Base-by-base conservation (phyloP, 2,329 filamentous ascomycete species). In the Penicillium sp. region DNA sequence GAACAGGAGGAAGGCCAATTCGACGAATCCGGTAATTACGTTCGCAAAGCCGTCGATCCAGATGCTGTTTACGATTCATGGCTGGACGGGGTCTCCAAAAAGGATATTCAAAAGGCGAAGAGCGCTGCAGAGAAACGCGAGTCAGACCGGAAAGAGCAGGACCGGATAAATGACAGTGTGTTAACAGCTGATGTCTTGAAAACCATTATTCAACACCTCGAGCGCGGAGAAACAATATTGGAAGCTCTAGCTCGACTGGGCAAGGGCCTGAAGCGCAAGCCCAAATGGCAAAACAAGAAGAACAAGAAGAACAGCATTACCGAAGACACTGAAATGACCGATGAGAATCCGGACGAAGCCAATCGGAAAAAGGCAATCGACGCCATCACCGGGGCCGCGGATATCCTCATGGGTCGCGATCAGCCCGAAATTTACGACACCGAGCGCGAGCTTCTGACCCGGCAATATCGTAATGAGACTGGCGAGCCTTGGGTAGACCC, bases 1-100 rank as follows among this genome's bases (percentile, higher is more conserved):
- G 95, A 99, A 74, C 88, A 96, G 73, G 92, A 98, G 69, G 93
- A 98, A 66, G 95, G 95, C 1, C 84, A 87, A 11, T 99, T 97
- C 68, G 95, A 99, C 72, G 90, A 95, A 66, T 80, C 88, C 1
- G 93, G 93, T 10, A 99, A 98, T 74, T 99, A 88, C 72, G 86
- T 99, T 45, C 87, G 95, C 55, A 96, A 96, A 74, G 93, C 93
- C 0, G 85, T 79, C 9, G 95, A 99, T 67, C 91, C 92, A 0
- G 92, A 98, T 66, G 91, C 93, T 0, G 85, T 90, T 25, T 92
- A 99, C 73, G 95, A 99, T 77, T 85, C 84, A 31, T 99, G 95
- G 95, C 78, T 99, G 21, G 90, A 96, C 45, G 95, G 95, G 0
- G 80, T 97, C 21, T 95, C 89, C 64, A 97, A 96, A 73, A 96